These are phyloP conservation scores for Neonectria faginata DNA, from an alignment of 2,329 filamentous ascomycete species.

Conservation along the genomic window DNA sequence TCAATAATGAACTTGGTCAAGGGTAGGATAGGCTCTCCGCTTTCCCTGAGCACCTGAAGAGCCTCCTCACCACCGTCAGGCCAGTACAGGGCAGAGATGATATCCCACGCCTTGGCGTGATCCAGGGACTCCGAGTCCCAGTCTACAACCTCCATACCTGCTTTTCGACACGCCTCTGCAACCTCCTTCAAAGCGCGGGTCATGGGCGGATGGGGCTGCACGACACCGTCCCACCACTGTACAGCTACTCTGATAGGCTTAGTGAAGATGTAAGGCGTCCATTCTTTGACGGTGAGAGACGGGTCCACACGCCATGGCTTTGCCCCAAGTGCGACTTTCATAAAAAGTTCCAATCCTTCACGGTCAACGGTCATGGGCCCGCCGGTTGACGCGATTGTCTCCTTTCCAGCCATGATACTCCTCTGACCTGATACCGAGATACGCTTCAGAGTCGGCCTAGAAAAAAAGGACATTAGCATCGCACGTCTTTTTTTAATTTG, in stretches of 20 bases:
- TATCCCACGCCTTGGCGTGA: constrained; percentile 63
- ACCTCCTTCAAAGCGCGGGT: constrained; percentile 66
- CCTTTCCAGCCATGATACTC: constrained; percentile 50
- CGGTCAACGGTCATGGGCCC: constrained; percentile 52
- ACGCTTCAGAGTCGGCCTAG: constrained; percentile 49
- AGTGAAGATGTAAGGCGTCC: constrained; percentile 49
- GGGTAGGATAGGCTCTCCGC: constrained; percentile 69
- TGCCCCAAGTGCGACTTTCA: constrained; percentile 47
- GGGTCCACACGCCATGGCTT: constrained; percentile 52
- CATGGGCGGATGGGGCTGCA: constrained; percentile 70
- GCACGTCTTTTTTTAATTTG: neutral
- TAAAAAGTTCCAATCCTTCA: constrained; percentile 51
- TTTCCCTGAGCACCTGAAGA: constrained; percentile 60
- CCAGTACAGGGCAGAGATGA: constrained; percentile 63
- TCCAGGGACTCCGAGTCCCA: constrained; percentile 62
- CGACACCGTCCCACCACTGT: constrained; percentile 69
- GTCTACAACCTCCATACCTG: constrained; percentile 67
- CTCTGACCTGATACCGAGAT: constrained; percentile 46
- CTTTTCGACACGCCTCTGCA: constrained; percentile 59
- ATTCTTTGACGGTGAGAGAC: constrained; percentile 49
- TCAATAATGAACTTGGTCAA: constrained; percentile 70
- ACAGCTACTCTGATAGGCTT: constrained; percentile 70
- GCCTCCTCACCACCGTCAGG: constrained; percentile 70
- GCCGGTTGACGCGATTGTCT: constrained; percentile 49
- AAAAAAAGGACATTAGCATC: neutral